Percentiles rank a stretch among this genome's conserved stretches.
phyloP scores from a whole-genome alignment of 2,329 filamentous ascomycete species.

The Colletotrichum sp. region DNA sequence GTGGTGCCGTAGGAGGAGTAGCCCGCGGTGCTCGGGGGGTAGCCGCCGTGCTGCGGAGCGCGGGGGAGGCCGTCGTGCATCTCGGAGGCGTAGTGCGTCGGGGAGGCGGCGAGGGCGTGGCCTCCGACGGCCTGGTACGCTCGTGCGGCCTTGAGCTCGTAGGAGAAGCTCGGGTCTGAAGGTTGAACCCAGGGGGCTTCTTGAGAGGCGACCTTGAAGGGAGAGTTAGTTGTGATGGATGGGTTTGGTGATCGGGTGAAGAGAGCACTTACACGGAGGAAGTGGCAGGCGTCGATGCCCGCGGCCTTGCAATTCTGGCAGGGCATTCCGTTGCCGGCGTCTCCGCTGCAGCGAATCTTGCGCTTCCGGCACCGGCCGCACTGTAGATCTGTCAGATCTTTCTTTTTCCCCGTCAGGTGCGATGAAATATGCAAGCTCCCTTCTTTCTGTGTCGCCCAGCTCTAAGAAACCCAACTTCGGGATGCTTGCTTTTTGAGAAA shows the following conservation, averaged over 20 bases:
- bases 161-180: conserved; percentile 36
- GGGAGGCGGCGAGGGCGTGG: conserved; percentile 25
- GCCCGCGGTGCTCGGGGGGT: conserved; percentile 30
- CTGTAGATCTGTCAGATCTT: conserved; percentile 48
- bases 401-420: neutral
- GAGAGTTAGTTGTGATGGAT: neutral
- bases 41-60: conserved; percentile 14
- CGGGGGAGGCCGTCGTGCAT: conserved; percentile 31
- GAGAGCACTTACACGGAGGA: conserved; percentile 70
- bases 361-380: conserved; percentile 89
- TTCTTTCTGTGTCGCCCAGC: neutral
- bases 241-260: neutral
- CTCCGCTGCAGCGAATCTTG: conserved; percentile 94
- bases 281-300: conserved; percentile 74
- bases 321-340: conserved; percentile 75
- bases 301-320: conserved; percentile 85
- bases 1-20: conserved; percentile 34
- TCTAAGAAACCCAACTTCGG: neutral
- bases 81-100: conserved; percentile 38
- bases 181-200: conserved; percentile 34
- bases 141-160: conserved; percentile 41
- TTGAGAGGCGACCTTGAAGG: conserved; percentile 39
- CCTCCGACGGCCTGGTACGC: conserved; percentile 33
- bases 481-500: neutral
- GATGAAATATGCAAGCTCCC: neutral